A percentile compares a stretch with the other conserved stretches of the same genome.
Evolutionary conservation across 306 rosid genomes (phyloP).

Genomic region (Morella rubra): DNA sequence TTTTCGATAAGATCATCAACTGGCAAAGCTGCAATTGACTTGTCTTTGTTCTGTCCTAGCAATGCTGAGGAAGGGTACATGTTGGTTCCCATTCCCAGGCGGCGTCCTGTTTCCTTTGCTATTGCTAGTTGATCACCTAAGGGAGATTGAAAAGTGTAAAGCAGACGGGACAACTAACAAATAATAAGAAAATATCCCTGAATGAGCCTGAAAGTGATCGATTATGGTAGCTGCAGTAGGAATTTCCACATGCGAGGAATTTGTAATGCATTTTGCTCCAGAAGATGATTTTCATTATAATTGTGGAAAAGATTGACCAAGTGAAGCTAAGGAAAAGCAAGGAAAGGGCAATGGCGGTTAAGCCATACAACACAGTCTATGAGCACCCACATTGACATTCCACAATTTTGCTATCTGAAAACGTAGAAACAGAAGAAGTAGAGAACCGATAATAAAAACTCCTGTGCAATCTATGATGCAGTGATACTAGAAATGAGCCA

Average conservation of each 20-base stretch:
- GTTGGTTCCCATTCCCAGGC: constrained; percentile 88
- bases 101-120: constrained; percentile 87
- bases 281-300: background rate
- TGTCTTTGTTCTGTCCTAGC: constrained; percentile 66
- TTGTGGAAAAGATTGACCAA: background rate
- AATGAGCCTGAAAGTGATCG: background rate
- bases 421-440: background rate
- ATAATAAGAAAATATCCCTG: background rate
- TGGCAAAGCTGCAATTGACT: constrained; percentile 59
- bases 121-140: constrained; percentile 86
- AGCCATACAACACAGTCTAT: background rate
- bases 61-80: constrained; percentile 83
- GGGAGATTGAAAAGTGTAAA: constrained; percentile 8
- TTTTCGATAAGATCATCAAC: constrained; percentile 81
- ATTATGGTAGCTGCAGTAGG: background rate
- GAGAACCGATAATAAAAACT: background rate
- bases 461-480: background rate
- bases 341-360: background rate
- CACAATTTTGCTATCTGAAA: background rate
- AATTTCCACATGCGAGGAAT: constrained; percentile 6
- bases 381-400: background rate
- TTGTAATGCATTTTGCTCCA: background rate
- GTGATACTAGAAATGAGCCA: background rate
- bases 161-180: constrained; percentile 4
- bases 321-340: constrained; percentile 4